Base-by-base conservation (phyloP, 805 yeast genomes). In the Kazachstania psychrophila region DNA sequence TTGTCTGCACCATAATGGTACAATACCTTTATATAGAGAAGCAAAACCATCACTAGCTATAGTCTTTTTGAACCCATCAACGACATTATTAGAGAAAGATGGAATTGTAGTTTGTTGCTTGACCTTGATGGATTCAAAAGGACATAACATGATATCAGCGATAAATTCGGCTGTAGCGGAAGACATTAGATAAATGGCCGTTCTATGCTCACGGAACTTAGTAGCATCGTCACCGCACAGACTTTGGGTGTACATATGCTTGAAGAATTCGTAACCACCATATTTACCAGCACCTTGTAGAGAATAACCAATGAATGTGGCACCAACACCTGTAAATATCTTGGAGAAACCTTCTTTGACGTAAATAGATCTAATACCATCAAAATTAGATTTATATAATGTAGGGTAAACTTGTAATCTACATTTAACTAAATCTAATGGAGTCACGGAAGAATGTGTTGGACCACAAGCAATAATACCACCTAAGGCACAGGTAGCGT, bases 241-340 rank as follows among this genome's bases (percentile, higher is more conserved):
- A 39, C 52, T 75, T 11, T 34, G 23, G 74, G 79, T 63, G 61
- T 87, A 89, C 40, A 73, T 68, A 64, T 81, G 76, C 66, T 89
- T 89, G 73, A 89, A 89, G 51, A 68, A 72, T 64, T 89, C 97
- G 64, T 92, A 89, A 59, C 87, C 78, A 22, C 98, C 98, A 63
- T 89, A 89, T 64, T 89, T 89, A 52, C 96, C 95, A 34, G 95
- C 95, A 52, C 98, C 97, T 66, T 89, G 98, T 53, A 88, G 66
- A 6, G 96, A 81, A 64, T 92, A 89, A 17, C 97, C 97, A 42
- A 88, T 69, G 43, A 81, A 75, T 3, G 97, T 92, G 33, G 97
- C 96, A 27, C 95, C 92, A 46, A 86, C 57, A 52, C 97, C 97
- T 8, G 94, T 81, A 64, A 74, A 84, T 36, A 89, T 66, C 27